These are phyloP conservation scores for Avicennia marina DNA, from an alignment of 257 asterid genomes.

Conservation along the genomic window DNA sequence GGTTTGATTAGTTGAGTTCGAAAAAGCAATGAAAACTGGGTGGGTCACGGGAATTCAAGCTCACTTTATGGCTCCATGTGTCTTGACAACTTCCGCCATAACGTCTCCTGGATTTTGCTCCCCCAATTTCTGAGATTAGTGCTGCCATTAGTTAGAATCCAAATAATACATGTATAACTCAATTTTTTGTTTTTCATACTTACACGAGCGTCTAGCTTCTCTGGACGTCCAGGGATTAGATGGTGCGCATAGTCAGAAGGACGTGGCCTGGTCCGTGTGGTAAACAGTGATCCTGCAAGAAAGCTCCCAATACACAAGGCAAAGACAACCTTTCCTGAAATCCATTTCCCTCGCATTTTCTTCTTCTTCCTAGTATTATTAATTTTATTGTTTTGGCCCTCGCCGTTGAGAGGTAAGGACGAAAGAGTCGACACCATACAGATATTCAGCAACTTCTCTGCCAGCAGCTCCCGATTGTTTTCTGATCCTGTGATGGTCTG, in stretches of 20 bases:
- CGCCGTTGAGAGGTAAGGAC: slow-evolving; percentile 18
- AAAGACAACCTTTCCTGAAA: slow-evolving; percentile 41
- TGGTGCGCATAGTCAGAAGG: slow-evolving; percentile 15
- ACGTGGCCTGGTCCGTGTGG: slow-evolving; percentile 29
- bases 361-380: slow-evolving; percentile 5
- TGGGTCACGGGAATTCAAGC: too few species aligned
- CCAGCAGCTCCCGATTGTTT: slow-evolving; percentile 3
- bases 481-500: slow-evolving; percentile 10
- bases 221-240: slow-evolving; percentile 15
- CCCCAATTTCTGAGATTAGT: slow-evolving; percentile 34
- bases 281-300: slow-evolving; percentile 54
- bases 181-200: too few species aligned
- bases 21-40: too few species aligned
- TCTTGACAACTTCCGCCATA: slow-evolving; percentile 46
- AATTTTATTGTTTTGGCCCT: neutral
- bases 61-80: slow-evolving; percentile 60
- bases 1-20: neutral
- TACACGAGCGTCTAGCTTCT: slow-evolving; percentile 31
- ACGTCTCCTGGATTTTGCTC: slow-evolving; percentile 37
- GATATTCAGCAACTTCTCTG: slow-evolving; percentile 12
- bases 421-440: slow-evolving; percentile 20
- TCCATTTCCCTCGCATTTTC: slow-evolving; percentile 46
- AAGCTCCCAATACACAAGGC: slow-evolving; percentile 56
- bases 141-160: neutral
- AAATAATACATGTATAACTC: too few species aligned